Percentiles rank a stretch among this genome's conserved stretches.
Conservation (phyloP, 345 rosid genomes). For the Heritiera littoralis region DNA sequence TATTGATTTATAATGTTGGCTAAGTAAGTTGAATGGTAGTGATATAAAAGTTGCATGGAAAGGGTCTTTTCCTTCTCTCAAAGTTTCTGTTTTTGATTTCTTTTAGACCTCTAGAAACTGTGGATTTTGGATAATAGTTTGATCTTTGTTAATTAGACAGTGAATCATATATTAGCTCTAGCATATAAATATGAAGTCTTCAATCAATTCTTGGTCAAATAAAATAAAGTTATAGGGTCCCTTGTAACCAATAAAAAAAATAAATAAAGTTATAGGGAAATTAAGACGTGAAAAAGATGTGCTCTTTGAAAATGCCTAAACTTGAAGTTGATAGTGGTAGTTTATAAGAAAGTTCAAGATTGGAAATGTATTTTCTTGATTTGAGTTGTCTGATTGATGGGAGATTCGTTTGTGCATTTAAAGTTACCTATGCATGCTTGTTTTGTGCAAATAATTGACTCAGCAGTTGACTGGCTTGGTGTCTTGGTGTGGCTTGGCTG, state of each 20-base stretch:
- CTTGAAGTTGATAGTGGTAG: neutral
- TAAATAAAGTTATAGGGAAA: neutral
- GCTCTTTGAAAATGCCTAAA: conserved; percentile 1
- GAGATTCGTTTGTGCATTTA: neutral
- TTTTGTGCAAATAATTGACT: neutral
- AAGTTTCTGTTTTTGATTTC: neutral
- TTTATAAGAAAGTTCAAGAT: neutral
- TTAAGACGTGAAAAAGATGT: neutral
- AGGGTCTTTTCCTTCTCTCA: neutral
- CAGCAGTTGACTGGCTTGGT: neutral
- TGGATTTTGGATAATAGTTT: neutral
- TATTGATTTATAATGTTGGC: neutral
- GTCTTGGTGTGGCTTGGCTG: neutral
- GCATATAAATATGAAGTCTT: neutral
- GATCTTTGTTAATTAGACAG: conserved; percentile 6
- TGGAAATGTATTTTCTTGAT: neutral
- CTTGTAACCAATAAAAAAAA: too few species aligned
- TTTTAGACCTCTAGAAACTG: conserved; percentile 6
- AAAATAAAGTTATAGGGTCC: neutral
- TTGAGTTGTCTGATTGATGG: neutral
- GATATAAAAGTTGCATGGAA: neutral
- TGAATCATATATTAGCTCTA: neutral
- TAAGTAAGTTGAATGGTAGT: neutral
- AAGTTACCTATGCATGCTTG: neutral
- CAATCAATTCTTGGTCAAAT: neutral